phyloP scores from a whole-genome alignment of 169 alveolate species.

The Plasmodium chabaudi region DNA sequence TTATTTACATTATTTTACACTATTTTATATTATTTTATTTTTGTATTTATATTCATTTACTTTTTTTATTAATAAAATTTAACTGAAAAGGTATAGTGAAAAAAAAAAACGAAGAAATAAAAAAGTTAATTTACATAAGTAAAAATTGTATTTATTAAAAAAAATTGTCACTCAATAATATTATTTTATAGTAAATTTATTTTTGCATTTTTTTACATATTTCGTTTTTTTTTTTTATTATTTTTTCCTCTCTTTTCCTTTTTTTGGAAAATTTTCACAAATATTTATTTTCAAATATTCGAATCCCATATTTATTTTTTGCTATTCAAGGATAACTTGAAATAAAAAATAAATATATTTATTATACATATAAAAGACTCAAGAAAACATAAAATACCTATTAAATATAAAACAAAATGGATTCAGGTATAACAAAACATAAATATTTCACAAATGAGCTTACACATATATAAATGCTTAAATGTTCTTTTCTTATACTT shows the following conservation, averaged over 20 bases:
- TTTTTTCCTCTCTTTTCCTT: constrained; percentile 15
- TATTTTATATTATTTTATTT: too few relatives aligned
- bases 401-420: constrained; percentile 31
- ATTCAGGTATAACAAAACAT: constrained; percentile 52
- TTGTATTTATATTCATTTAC: too few relatives aligned
- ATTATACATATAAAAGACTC: background rate
- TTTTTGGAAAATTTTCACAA: constrained; percentile 1
- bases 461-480: background rate
- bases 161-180: too few relatives aligned
- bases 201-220: constrained; percentile 6
- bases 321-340: constrained; percentile 6
- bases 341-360: background rate
- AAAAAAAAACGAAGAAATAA: too few relatives aligned
- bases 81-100: too few relatives aligned
- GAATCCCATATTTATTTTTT: background rate
- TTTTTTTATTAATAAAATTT: too few relatives aligned
- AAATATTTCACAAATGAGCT: background rate
- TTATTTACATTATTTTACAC: too few relatives aligned
- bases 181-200: constrained; percentile 9
- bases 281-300: background rate
- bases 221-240: constrained; percentile 7
- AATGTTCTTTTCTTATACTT: background rate
- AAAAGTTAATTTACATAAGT: too few relatives aligned
- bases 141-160: too few relatives aligned
- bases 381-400: background rate